Evolutionary conservation across 169 alveolate genomes (phyloP).

Genomic region (Plasmodium blacklocki): DNA sequence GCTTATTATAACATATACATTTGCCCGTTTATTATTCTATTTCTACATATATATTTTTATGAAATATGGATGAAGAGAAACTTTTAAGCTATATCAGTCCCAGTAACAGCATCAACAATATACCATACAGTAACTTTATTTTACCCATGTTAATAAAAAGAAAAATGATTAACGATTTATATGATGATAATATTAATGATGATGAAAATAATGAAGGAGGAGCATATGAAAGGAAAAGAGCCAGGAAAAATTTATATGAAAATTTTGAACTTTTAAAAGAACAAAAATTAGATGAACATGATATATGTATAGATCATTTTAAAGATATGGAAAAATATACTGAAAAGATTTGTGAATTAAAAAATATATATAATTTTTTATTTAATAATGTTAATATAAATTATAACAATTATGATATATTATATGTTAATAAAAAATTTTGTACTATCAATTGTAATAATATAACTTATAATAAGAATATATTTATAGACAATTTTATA

Average conservation of each 20-base stretch:
- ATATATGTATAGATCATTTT: conserved; percentile 75
- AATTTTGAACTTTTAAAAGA: conserved; percentile 44
- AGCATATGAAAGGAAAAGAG: conserved; percentile 15
- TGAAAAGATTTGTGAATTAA: conserved; percentile 44
- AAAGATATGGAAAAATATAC: conserved; percentile 70
- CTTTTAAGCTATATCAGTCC: conserved; percentile 4
- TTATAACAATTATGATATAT: conserved; percentile 35
- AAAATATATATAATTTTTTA: conserved; percentile 35
- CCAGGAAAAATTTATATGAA: conserved; percentile 7
- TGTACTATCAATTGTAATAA: conserved; percentile 47
- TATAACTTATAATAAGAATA: background rate
- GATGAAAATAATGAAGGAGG: background rate
- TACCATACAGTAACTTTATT: conserved; percentile 44
- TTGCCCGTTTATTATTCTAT: background rate
- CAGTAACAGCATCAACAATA: conserved; percentile 28
- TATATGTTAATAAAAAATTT: conserved; percentile 51
- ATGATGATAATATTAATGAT: conserved; percentile 5
- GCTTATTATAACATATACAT: background rate
- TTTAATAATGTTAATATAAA: conserved; percentile 29
- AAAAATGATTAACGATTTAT: background rate
- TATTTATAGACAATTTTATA: conserved; percentile 9
- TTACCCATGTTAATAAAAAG: background rate
- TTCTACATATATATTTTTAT: background rate
- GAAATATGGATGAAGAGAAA: conserved; percentile 26
- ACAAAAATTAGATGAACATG: conserved; percentile 49